Base-by-base conservation (phyloP, 805 yeast genomes). In the Ogataea pini region DNA sequence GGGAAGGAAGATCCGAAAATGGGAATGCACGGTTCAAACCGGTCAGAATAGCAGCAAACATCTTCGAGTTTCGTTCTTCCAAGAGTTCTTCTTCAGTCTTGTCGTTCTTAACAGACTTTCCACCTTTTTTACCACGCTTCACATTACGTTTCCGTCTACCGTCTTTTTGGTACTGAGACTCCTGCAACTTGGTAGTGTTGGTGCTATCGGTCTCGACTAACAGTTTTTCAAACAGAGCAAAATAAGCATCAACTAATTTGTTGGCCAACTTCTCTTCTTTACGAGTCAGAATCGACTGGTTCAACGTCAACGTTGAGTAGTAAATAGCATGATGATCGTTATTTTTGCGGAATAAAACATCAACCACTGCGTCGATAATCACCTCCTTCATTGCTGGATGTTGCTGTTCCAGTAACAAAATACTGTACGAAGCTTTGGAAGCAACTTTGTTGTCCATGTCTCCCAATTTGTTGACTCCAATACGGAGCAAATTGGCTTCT, bases 11-110 rank as follows among this genome's bases (percentile, higher is more conserved):
- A 54, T 82, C 77, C 2, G 96, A 83, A 65, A 88, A 94, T 47
- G 98, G 98, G 76, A 89, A 92, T 0, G 98, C 91, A 70, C 99
- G 86, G 66, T 94, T 94, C 49, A 94, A 79, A 57, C 99, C 99
- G 1, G 99, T 89, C 56, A 94, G 78, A 48, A 94, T 77, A 13
- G 97, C 97, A 24, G 96, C 83, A 59, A 92, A 89, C 58, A 92
- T 70, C 60, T 87, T 88, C 37, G 95, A 78, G 60, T 84, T 86
- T 59, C 85, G 88, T 64, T 94, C 98, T 61, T 89, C 88, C 18
- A 72, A 51, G 1, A 85, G 69, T 57, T 86, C 92, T 36, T 69
- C 71, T 52, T 82, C 87, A 10, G 84, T 72, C 64, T 84, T 85
- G 39, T 72, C 84, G 44, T 67, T 74, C 64, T 83, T 84, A 19